Conservation (phyloP, 176 grass and related monocot species). For the Puccinellia tenuiflora region DNA sequence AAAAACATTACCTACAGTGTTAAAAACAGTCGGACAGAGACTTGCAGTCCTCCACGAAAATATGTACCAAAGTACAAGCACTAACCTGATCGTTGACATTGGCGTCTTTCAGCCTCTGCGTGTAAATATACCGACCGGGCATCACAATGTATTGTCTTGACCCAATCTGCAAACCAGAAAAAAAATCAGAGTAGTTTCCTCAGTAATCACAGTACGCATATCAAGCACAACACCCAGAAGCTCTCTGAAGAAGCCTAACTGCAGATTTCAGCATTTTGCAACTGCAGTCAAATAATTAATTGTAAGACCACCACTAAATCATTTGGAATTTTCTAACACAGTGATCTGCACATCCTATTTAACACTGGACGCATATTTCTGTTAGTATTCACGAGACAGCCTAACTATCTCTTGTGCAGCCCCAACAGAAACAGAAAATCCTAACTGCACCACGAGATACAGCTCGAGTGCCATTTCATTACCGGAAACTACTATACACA, state of each 20-base stretch:
- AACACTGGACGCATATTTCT: not conserved
- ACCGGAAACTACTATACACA: not conserved
- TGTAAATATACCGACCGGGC: slow-evolving; percentile 54
- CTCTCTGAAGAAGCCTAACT: not conserved
- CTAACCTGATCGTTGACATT: slow-evolving; percentile 55
- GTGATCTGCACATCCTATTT: not conserved
- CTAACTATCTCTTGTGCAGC: not conserved
- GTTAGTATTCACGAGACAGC: not conserved
- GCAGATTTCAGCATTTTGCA: not conserved
- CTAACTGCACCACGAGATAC: not conserved
- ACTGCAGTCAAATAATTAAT: not conserved
- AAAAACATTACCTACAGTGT: not conserved
- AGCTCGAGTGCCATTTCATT: not conserved
- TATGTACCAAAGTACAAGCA: not conserved
- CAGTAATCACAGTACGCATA: slow-evolving; percentile 1
- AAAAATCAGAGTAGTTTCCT: slow-evolving; percentile 26
- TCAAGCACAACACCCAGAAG: not conserved
- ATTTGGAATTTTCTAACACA: not conserved
- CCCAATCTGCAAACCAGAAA: slow-evolving; percentile 45
- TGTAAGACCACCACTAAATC: not conserved
- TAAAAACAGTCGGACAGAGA: not conserved
- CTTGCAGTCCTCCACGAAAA: not conserved
- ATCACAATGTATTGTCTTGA: slow-evolving; percentile 63
- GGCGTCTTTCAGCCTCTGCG: slow-evolving; percentile 77
- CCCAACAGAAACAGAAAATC: not conserved